A percentile compares a stretch with the other conserved stretches of the same genome.
Evolutionary conservation across 495 filamentous ascomycete species (phyloP).

Genomic region (Penicillium bovifimosum): DNA sequence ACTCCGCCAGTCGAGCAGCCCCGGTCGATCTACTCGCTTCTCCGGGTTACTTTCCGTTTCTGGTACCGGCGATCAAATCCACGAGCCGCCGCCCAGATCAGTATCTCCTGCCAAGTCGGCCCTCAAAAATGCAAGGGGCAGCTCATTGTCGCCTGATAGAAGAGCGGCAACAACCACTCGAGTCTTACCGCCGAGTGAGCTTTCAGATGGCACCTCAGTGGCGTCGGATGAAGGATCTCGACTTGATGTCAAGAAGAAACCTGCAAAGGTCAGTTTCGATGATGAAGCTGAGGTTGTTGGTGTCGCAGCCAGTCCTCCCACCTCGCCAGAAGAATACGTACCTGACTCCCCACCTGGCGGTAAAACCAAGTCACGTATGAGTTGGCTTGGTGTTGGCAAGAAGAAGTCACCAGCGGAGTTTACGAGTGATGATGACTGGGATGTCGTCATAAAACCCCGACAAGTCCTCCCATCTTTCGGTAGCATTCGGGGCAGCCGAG

Average conservation of each 20-base stretch:
- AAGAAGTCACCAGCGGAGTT: slow-evolving; percentile 38
- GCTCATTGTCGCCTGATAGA: slow-evolving; percentile 45
- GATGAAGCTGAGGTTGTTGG: slow-evolving; percentile 61
- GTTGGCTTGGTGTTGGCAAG: slow-evolving; percentile 52
- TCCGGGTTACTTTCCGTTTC: slow-evolving; percentile 53
- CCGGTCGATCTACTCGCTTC: slow-evolving; percentile 69
- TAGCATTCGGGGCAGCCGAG: slow-evolving; percentile 55
- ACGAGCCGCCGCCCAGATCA: slow-evolving; percentile 74
- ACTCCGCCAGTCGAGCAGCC: slow-evolving; percentile 49
- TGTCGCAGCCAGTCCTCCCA: slow-evolving; percentile 49
- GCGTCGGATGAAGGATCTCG: slow-evolving; percentile 54
- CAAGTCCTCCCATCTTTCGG: slow-evolving; percentile 80
- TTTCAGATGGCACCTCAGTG: slow-evolving; percentile 54
- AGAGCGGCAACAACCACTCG: slow-evolving; percentile 16
- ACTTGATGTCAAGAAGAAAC: slow-evolving; percentile 54
- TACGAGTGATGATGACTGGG: slow-evolving; percentile 49
- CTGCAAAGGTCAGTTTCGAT: slow-evolving; percentile 80
- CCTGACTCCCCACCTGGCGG: slow-evolving; percentile 46
- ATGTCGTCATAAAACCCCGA: slow-evolving; percentile 65
- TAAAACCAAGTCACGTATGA: slow-evolving; percentile 40
- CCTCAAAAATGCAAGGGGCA: slow-evolving; percentile 60
- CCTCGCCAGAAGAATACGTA: slow-evolving; percentile 44
- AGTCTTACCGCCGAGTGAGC: slow-evolving; percentile 46
- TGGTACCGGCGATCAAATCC: slow-evolving; percentile 44
- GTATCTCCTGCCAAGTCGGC: slow-evolving; percentile 84